These are phyloP conservation scores for Cercospora citrullina DNA, from an alignment of 2,329 filamentous ascomycete species.

Conservation along the genomic window DNA sequence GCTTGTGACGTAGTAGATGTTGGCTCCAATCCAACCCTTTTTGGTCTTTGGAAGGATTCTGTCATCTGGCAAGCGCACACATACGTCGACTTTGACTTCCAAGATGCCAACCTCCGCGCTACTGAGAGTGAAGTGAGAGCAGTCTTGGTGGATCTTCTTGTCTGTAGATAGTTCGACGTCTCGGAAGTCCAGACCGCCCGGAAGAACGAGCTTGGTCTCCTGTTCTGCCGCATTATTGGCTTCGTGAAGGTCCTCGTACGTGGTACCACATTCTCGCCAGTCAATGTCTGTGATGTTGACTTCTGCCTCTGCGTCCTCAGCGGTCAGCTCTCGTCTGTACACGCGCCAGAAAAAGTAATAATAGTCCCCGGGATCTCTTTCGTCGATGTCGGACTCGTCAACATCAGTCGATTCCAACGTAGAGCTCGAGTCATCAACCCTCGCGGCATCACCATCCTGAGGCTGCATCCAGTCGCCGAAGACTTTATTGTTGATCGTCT, in stretches of 20 bases:
- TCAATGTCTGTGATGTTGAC: not conserved
- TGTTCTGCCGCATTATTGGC: constrained; percentile 15
- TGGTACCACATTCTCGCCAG: not conserved
- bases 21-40: not conserved
- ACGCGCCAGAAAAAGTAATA: constrained; percentile 17
- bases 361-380: constrained; percentile 9
- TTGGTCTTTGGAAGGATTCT: constrained; percentile 12
- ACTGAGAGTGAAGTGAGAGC: not conserved
- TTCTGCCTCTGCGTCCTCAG: constrained; percentile 1
- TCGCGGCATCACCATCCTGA: not conserved
- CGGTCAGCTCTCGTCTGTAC: constrained; percentile 12
- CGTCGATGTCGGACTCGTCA: constrained; percentile 2
- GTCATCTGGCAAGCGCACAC: not conserved
- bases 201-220: not conserved
- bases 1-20: constrained; percentile 8
- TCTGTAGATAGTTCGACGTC: not conserved
- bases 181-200: not conserved
- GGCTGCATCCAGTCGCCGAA: not conserved
- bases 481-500: constrained; percentile 16
- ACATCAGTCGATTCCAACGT: not conserved
- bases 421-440: not conserved
- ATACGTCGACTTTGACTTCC: not conserved
- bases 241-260: constrained; percentile 8
- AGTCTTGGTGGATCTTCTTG: not conserved
- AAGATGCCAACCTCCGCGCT: constrained; percentile 8